Percentiles rank a stretch among this genome's conserved stretches.
Conservation (phyloP, 805 yeast species). For the Saturnispora halmiae region DNA sequence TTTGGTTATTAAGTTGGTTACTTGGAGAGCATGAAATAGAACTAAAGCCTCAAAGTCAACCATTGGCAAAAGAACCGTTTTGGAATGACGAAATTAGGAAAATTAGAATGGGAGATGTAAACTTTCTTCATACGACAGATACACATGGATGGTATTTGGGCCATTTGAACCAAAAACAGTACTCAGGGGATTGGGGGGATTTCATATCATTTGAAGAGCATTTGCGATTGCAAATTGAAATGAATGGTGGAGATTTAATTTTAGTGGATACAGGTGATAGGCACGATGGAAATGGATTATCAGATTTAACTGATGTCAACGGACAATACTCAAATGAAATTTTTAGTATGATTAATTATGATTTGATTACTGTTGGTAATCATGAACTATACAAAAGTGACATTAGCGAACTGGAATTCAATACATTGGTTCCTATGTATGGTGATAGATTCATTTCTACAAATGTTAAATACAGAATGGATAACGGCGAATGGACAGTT, state of each 20-base stretch:
- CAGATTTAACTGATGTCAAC: slow-evolving; percentile 69
- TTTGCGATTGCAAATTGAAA: slow-evolving; percentile 29
- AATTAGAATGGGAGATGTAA: slow-evolving; percentile 52
- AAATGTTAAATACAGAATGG: slow-evolving; percentile 52
- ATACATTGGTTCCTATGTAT: slow-evolving; percentile 46
- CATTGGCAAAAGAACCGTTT: not conserved
- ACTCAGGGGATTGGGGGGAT: slow-evolving; percentile 89
- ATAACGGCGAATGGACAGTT: slow-evolving; percentile 40
- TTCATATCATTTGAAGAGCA: slow-evolving; percentile 58
- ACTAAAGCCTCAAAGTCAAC: not conserved
- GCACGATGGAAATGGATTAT: slow-evolving; percentile 88
- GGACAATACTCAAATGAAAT: slow-evolving; percentile 56
- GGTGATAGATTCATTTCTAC: slow-evolving; percentile 61
- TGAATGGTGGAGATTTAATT: slow-evolving; percentile 50
- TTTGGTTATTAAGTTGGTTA: not conserved
- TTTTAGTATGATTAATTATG: slow-evolving; percentile 59
- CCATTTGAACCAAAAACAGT: slow-evolving; percentile 68
- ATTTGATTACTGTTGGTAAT: slow-evolving; percentile 77
- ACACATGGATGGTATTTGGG: slow-evolving; percentile 97
- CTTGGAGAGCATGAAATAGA: not conserved
- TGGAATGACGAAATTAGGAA: slow-evolving; percentile 6
- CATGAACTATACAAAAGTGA: slow-evolving; percentile 76
- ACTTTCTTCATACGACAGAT: slow-evolving; percentile 90
- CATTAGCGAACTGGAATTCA: slow-evolving; percentile 57
- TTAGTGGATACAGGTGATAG: slow-evolving; percentile 86